These are phyloP conservation scores for Ogataea nonfermentans DNA, from an alignment of 805 yeast genomes.

Conservation along the genomic window DNA sequence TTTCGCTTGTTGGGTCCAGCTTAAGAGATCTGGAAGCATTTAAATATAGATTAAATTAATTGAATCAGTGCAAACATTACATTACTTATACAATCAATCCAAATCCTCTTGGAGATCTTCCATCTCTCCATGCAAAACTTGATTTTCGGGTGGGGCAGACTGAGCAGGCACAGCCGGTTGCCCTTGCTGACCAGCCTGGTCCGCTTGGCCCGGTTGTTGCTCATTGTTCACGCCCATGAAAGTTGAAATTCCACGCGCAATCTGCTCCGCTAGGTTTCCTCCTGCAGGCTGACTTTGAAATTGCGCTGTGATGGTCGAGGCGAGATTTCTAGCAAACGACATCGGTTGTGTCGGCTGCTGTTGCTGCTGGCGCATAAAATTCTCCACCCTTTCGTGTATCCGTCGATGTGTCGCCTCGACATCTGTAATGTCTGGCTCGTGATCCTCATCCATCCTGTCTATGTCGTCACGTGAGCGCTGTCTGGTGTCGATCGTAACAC, in stretches of 20 bases:
- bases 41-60: constrained; percentile 21
- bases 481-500: constrained; percentile 12
- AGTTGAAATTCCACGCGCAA: constrained; percentile 18
- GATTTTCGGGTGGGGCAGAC: background rate
- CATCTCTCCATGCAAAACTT: constrained; percentile 6
- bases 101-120: constrained; percentile 10
- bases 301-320: constrained; percentile 16
- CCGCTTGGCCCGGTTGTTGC: no score
- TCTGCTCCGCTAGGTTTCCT: constrained; percentile 18
- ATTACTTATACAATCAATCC: constrained; percentile 5
- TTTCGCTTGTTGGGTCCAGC: constrained; percentile 73
- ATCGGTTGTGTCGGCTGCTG: constrained; percentile 10
- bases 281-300: constrained; percentile 5
- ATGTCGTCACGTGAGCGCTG: constrained; percentile 6
- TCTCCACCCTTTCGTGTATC: constrained; percentile 17
- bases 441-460: constrained; percentile 19
- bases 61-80: constrained; percentile 6
- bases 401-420: constrained; percentile 14
- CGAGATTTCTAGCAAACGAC: constrained; percentile 16
- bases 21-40: constrained; percentile 78
- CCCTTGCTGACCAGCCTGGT: no score
- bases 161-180: no score
- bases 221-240: constrained; percentile 12
- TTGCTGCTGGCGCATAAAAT: constrained; percentile 15
- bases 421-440: constrained; percentile 15